Base-by-base conservation (phyloP, 305 asterid genomes). In the Solanum hybrid region DNA sequence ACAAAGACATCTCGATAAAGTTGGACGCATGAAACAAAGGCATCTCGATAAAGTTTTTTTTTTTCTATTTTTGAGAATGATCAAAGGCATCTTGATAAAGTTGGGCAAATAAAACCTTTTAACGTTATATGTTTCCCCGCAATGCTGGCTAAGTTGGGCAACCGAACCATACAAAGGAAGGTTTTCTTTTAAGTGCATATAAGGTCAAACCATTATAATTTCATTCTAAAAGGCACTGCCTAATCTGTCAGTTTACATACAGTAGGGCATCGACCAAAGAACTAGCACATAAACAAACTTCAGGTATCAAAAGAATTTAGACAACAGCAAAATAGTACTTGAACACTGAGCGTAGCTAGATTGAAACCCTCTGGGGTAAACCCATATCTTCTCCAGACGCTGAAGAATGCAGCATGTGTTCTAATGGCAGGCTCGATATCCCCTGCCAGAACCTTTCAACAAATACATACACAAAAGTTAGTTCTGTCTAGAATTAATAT, bases 301-400 rank as follows among this genome's bases (percentile, higher is more conserved):
- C 24, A 69, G 22, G 66, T 76, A 85, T 71, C 79, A 42, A 79
- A 85, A 85, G 85, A 86, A 85, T 89, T 69, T 46, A 91, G 79
- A 91, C 85, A 64, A 90, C 51, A 86, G 84, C 37, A 90, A 82
- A 79, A 37, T 77, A 89, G 90, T 91, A 96, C 99, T 98, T 97
- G 99, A 91, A 97, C 98, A 90, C 88, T 93, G 91, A 95, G 94
- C 31, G 98, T 96, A 72, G 99, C 99, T 89, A 96, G 93, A 92
- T 97, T 97, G 93, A 97, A 97, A 90, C 99, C 99, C 93, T 97
- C 99, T 34, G 99, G 99, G 51, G 99, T 97, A 96, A 97, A 97
- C 80, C 99, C 99, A 89, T 95, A 97, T 91, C 93, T 94, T 91
- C 93, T 95, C 99, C 99, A 97, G 91, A 97, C 99, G 76, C 98